Evolutionary conservation across 1,139 yeast species (phyloP).

Genomic region (Saccharomyces hybrid): DNA sequence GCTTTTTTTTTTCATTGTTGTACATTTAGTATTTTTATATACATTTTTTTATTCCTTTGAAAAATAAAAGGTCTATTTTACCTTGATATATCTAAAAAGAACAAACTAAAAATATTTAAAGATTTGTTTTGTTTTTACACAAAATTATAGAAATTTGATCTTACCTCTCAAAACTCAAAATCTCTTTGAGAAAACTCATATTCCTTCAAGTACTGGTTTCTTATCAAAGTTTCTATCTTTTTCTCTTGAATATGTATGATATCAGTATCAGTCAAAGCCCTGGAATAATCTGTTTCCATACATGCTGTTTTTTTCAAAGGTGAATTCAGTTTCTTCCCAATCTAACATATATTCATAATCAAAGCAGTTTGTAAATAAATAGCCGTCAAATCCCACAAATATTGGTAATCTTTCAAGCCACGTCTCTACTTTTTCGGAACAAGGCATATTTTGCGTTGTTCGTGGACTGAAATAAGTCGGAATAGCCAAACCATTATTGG

Average conservation of each 20-base stretch:
- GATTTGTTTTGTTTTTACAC: neutral
- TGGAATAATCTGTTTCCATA: neutral
- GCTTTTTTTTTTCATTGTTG: conserved; percentile 4
- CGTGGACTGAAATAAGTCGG: conserved; percentile 51
- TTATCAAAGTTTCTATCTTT: conserved; percentile 26
- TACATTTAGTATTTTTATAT: conserved; percentile 4
- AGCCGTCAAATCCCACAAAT: conserved; percentile 15
- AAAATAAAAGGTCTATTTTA: neutral
- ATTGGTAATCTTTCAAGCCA: conserved; percentile 58
- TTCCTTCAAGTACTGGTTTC: conserved; percentile 18
- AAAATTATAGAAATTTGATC: neutral
- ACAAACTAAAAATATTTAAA: neutral
- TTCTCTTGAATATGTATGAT: conserved; percentile 25
- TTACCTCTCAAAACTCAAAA: neutral
- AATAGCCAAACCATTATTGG: conserved; percentile 18
- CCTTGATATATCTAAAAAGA: neutral
- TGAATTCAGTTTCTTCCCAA: conserved; percentile 32
- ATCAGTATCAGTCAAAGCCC: conserved; percentile 24
- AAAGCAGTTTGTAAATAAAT: conserved; percentile 19
- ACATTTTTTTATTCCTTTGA: neutral
- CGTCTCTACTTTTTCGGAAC: conserved; percentile 49
- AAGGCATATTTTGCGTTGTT: conserved; percentile 50
- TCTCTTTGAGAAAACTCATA: conserved; percentile 6
- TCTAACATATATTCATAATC: conserved; percentile 18
- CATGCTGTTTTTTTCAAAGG: conserved; percentile 8